These are phyloP conservation scores for Penicillium cataractarum DNA, from an alignment of 495 filamentous ascomycete species.

Conservation along the genomic window DNA sequence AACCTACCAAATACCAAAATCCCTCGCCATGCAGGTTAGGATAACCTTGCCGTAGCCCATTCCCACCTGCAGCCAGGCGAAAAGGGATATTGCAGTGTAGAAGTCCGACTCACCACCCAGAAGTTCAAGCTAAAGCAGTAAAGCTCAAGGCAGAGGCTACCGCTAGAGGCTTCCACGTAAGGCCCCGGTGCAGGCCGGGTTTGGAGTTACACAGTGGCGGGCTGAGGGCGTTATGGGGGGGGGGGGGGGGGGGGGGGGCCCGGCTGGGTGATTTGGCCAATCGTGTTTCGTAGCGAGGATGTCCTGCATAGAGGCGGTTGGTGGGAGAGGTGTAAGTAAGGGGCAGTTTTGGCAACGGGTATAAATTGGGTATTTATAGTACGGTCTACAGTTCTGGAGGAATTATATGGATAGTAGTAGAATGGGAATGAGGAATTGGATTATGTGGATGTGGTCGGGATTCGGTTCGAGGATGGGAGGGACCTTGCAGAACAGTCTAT, in stretches of 20 bases:
- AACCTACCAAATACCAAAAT: not conserved
- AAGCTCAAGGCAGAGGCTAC: no score
- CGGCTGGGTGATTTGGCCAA: conserved; percentile 1
- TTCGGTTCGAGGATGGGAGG: not conserved
- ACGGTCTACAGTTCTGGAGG: not conserved
- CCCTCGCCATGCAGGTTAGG: conserved; percentile 11
- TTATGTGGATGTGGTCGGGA: not conserved
- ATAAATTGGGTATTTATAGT: not conserved
- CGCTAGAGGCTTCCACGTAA: conserved; percentile 15
- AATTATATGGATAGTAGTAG: not conserved
- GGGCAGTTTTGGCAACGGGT: not conserved
- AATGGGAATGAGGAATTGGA: no score
- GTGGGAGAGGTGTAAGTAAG: not conserved
- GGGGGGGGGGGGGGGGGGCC: no score
- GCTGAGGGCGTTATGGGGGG: conserved; percentile 13
- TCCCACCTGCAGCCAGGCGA: conserved; percentile 10
- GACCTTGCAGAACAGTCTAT: not conserved
- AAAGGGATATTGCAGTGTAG: conserved; percentile 18
- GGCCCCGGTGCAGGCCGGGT: conserved; percentile 10
- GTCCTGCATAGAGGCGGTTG: conserved; percentile 4
- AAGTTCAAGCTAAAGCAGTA: no score
- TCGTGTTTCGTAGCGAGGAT: not conserved
- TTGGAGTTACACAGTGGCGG: conserved; percentile 17
- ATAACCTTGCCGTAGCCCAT: conserved; percentile 24
- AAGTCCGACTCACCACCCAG: no score